Evolutionary conservation across 768 basidiomycete genomes (phyloP).

Genomic region (Macrolepiota dolichaula): DNA sequence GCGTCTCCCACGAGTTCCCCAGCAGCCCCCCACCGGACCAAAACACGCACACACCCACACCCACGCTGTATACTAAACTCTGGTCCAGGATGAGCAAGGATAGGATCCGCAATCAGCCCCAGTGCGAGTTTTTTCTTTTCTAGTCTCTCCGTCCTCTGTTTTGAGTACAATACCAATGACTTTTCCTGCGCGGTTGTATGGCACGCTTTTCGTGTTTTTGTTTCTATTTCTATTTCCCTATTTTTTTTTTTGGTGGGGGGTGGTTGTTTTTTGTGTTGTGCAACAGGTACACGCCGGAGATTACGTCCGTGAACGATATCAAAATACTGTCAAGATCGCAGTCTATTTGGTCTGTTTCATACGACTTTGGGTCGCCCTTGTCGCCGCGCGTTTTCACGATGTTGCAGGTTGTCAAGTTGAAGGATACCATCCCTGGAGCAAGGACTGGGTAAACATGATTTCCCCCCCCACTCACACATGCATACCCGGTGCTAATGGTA

Average conservation of each 20-base stretch:
- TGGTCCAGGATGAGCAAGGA: conserved; percentile 54
- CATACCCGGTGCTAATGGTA: not conserved
- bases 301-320: conserved; percentile 51
- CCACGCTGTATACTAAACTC: conserved; percentile 54
- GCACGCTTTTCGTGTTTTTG: not conserved
- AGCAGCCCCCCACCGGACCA: conserved; percentile 1
- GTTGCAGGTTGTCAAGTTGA: conserved; percentile 4
- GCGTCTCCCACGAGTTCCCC: conserved; percentile 44
- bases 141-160: not conserved
- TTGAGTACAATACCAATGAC: not conserved
- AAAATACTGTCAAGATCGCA: conserved; percentile 50
- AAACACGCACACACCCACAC: conserved; percentile 22
- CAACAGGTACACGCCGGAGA: conserved; percentile 48
- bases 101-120: conserved; percentile 51
- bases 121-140: conserved; percentile 31
- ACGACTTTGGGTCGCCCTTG: conserved; percentile 52
- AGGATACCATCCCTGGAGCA: conserved; percentile 3
- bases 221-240: not conserved
- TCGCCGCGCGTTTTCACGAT: conserved; percentile 64
- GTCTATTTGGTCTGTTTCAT: conserved; percentile 56
- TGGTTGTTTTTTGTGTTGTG: not conserved
- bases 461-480: not conserved
- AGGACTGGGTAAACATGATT: conserved; percentile 46
- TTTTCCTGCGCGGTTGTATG: not conserved
- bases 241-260: not conserved